Percentiles rank a stretch among this genome's conserved stretches.
These are phyloP conservation scores for Amylocarpus encephaloides DNA, from an alignment of 2,329 filamentous ascomycete species.

Conservation along the genomic window DNA sequence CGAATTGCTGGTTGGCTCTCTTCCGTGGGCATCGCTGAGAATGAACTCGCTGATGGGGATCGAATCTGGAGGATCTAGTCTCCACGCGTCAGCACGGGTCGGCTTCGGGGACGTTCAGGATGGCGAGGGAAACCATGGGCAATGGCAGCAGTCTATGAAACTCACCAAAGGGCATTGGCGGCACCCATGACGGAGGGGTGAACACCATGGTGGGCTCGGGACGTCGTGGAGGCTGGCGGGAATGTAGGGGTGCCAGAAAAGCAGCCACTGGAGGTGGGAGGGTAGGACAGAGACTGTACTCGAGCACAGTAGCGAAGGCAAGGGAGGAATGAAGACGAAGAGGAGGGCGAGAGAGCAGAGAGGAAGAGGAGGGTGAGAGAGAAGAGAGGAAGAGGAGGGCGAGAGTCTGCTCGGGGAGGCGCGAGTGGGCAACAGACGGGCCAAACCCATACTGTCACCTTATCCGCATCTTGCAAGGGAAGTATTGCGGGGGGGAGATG, in stretches of 20 bases:
- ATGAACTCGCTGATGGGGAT: conserved; percentile 74
- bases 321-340: not conserved
- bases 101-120: not conserved
- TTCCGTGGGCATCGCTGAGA: conserved; percentile 63
- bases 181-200: conserved; percentile 54
- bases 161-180: conserved; percentile 50
- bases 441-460: too few species aligned
- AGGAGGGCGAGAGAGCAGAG: not conserved
- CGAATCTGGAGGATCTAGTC: conserved; percentile 51
- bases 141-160: conserved; percentile 4
- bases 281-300: too few species aligned
- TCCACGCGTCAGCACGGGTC: not conserved
- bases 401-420: too few species aligned
- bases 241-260: too few species aligned
- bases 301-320: too few species aligned
- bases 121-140: not conserved
- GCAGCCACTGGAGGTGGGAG: too few species aligned
- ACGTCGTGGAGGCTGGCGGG: too few species aligned
- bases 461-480: too few species aligned
- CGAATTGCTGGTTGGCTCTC: conserved; percentile 55
- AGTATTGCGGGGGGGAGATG: too few species aligned
- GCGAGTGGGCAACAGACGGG: too few species aligned
- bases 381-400: not conserved
- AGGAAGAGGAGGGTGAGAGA: not conserved
- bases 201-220: conserved; percentile 40